phyloP scores from a whole-genome alignment of 1,139 yeast species.

The Scheffersomyces segobiensis region DNA sequence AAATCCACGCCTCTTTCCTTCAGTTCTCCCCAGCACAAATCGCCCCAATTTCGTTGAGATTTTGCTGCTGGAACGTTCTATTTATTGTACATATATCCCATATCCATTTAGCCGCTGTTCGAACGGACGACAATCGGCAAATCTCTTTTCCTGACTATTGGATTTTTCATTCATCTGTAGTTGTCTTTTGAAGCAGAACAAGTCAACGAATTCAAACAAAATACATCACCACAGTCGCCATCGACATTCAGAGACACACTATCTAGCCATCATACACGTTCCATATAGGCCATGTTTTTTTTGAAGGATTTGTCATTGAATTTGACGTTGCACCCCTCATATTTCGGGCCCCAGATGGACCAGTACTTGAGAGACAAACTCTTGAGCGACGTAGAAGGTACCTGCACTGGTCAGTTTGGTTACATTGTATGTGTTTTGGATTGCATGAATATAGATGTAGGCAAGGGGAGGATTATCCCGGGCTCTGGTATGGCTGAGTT shows the following conservation, averaged over 20 bases:
- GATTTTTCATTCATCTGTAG: background rate
- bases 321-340: slow-evolving; percentile 93
- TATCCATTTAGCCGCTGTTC: background rate
- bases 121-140: background rate
- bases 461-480: slow-evolving; percentile 89
- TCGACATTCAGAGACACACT: background rate
- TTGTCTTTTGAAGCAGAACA: background rate
- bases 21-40: background rate
- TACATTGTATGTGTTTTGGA: slow-evolving; percentile 95
- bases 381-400: slow-evolving; percentile 95
- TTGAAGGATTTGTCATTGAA: slow-evolving; percentile 86
- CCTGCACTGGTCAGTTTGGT: slow-evolving; percentile 98
- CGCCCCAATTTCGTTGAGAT: background rate
- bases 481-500: slow-evolving; percentile 93
- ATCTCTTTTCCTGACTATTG: background rate
- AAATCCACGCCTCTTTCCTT: background rate
- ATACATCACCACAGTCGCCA: background rate
- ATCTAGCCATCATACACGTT: background rate
- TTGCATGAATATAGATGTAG: slow-evolving; percentile 92
- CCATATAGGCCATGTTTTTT: slow-evolving; percentile 38
- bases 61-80: background rate
- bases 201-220: background rate
- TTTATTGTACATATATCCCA: background rate
- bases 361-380: slow-evolving; percentile 86
- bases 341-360: slow-evolving; percentile 97